Base-by-base conservation (phyloP, 352 stramenopile genomes). In the Globisporangium cystogenes region DNA sequence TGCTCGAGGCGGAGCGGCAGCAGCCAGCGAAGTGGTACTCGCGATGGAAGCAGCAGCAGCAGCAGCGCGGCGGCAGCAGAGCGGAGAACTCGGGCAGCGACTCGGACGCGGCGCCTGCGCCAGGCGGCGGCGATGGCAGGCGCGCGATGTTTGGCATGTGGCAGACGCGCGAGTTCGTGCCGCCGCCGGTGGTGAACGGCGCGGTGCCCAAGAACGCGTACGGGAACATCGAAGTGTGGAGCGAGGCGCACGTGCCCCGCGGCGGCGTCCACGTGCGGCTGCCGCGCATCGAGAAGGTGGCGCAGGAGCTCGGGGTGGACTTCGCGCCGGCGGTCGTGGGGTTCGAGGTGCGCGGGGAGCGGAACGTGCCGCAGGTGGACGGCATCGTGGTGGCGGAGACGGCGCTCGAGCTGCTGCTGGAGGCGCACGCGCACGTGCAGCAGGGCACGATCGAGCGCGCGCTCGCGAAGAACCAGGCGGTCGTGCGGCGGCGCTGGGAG, bases 181-280 rank as follows among this genome's bases (percentile, higher is more conserved):
- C 76, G 33, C 65, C 74, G 1, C 41, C 61, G 0, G 57, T 95
- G 11, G 65, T 87, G 8, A 62, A 93, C 37, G 77, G 76, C n/a
- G 44, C 54, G 6, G 62, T 96, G 1, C 86, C 84, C 2, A 93
- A 90, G 65, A 95, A 93, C 65, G 62, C 82, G 62, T 93, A 89
- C 56, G 84, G 86, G 18, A 96, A 96, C 62, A 76, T 93, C 45
- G 86, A 96, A 51, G 55, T 96, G 42, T 96, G 84, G 84, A 95
- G 82, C 56, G 49, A 68, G 2, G 75, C 68, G 0, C 78, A 91
- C 63, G 53, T 92, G 2, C 84, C 86, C 7, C 50, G 46, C 12
- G 74, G 70, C 7, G 74, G 66, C 7, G 66, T 86, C 21, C 86
- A 95, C 31, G 50, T 95, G 26, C 69, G 64, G 24, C 47, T 93